phyloP scores from a whole-genome alignment of 805 yeast genomes.

The Myxozyma sirexii region DNA sequence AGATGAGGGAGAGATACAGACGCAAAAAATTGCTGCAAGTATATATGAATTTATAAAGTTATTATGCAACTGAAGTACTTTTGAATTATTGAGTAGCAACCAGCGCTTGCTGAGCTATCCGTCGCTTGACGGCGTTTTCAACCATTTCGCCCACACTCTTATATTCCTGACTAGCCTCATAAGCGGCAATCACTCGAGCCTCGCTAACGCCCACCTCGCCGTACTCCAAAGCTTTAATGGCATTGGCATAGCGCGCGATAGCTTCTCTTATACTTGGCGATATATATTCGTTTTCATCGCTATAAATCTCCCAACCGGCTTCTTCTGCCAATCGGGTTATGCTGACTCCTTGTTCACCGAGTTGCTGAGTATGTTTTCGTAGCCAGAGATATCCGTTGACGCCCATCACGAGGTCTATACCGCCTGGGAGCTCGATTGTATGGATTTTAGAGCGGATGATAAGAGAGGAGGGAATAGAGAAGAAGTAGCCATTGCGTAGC shows the following conservation, averaged over 20 bases:
- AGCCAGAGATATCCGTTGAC: constrained; percentile 96
- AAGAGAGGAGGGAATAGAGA: constrained; percentile 78
- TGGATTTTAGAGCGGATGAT: constrained; percentile 86
- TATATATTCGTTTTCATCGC: constrained; percentile 72
- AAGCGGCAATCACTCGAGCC: constrained; percentile 73
- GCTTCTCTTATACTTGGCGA: constrained; percentile 63
- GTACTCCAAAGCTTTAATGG: constrained; percentile 76
- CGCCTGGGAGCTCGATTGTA: constrained; percentile 89
- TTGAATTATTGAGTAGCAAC: neutral
- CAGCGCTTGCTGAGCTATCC: constrained; percentile 16
- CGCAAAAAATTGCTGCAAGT: neutral
- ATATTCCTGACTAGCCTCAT: constrained; percentile 85
- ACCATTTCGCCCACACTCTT: constrained; percentile 70
- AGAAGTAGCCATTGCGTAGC: constrained; percentile 83
- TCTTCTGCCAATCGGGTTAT: constrained; percentile 75
- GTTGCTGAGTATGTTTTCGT: constrained; percentile 55
- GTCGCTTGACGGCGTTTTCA: constrained; percentile 64
- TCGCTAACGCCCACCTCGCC: constrained; percentile 88
- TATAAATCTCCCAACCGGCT: constrained; percentile 91
- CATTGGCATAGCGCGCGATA: constrained; percentile 83
- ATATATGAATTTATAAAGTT: neutral
- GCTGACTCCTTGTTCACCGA: constrained; percentile 12
- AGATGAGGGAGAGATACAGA: no score
- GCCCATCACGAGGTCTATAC: constrained; percentile 85
- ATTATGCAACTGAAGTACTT: neutral